A percentile compares a stretch with the other conserved stretches of the same genome.
These are phyloP conservation scores for Physcomitrium patens DNA, from an alignment of 225 moss, liverwort and hornwort genomes.

Conservation along the genomic window DNA sequence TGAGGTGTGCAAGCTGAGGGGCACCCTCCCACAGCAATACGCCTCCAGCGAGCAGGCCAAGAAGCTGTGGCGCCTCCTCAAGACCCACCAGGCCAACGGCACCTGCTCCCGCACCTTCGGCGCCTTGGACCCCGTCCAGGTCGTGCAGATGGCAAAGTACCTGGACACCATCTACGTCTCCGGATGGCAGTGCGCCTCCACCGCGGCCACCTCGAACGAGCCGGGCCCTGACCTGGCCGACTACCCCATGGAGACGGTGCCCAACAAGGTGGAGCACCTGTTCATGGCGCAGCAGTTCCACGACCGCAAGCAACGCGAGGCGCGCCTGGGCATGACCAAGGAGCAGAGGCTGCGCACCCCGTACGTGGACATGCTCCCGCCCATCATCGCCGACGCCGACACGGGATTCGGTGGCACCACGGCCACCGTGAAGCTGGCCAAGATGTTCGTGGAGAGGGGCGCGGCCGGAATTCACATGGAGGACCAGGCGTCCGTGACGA, in stretches of 20 bases:
- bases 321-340: constrained; percentile 46
- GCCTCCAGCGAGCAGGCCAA: constrained; percentile 67
- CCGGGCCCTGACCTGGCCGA: constrained; percentile 88
- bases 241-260: constrained; percentile 87
- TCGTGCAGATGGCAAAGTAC: constrained; percentile 84
- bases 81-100: constrained; percentile 61
- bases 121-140: constrained; percentile 76
- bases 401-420: constrained; percentile 84
- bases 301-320: constrained; percentile 79
- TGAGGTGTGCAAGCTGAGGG: constrained; percentile 66
- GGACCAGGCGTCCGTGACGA: constrained; percentile 78
- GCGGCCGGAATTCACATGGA: constrained; percentile 86
- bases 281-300: constrained; percentile 88
- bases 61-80: constrained; percentile 66
- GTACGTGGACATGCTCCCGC: constrained; percentile 67
- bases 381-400: constrained; percentile 78
- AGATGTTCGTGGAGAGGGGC: constrained; percentile 86
- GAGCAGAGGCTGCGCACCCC: constrained; percentile 41
- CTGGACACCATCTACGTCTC: constrained; percentile 83
- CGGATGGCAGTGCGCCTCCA: constrained; percentile 90
- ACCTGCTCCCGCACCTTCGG: constrained; percentile 80
- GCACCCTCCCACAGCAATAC: constrained; percentile 61
- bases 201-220: constrained; percentile 74
- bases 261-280: constrained; percentile 86
- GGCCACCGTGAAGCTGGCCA: constrained; percentile 76